Base-by-base conservation (phyloP, 2,329 filamentous ascomycete species). In the Colletotrichum abscissum region DNA sequence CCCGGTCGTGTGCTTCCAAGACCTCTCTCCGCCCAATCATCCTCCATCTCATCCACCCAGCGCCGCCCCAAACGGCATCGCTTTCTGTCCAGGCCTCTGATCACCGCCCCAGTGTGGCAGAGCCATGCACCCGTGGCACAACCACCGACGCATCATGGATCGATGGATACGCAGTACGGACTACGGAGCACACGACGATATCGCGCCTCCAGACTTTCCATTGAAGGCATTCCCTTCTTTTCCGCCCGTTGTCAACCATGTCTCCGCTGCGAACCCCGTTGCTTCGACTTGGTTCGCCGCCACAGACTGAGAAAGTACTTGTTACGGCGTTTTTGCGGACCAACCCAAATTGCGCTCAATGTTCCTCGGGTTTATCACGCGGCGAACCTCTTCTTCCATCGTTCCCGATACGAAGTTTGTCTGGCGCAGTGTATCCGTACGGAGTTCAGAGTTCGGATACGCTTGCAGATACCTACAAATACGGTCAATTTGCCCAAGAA, bases 21-120 rank as follows among this genome's bases (percentile, higher is more conserved):
- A 38, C 67, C 67, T 9, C 12, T 38, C 19, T 5, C 1, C 35
- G 35, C n/a, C 63, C 69, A 68, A 68, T 72, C 38, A 72, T 16
- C 38, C 6, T 49, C 56, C 0, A 16, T 46, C 1, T 58, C 46
- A 22, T 24, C 38, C 30, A 35, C 30, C 66, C 33, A 19, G 57
- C 24, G 24, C 33, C 24, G 30, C 58, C 66, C 66, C 57, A 69
- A 69, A 55, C 11, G 65, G 65, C 46, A 63, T 38, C 60, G 35
- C 38, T 24, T 28, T 52, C 55, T 67, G 35, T 38, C 28, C 64
- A 38, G 60, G 54, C 52, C 54, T 22, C 14, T 26, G 35, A 54
- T 54, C 62, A 59, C 67, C 67, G 38, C 67, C 35, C 58, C 67
- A 55, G n/a, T 57, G 35, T 52, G 26, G 19, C 65, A 35, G 67